Evolutionary conservation across 2,329 filamentous ascomycete species (phyloP), one percentile per base, ranked within the genome.

Genomic region (Metarhizium sp.): DNA sequence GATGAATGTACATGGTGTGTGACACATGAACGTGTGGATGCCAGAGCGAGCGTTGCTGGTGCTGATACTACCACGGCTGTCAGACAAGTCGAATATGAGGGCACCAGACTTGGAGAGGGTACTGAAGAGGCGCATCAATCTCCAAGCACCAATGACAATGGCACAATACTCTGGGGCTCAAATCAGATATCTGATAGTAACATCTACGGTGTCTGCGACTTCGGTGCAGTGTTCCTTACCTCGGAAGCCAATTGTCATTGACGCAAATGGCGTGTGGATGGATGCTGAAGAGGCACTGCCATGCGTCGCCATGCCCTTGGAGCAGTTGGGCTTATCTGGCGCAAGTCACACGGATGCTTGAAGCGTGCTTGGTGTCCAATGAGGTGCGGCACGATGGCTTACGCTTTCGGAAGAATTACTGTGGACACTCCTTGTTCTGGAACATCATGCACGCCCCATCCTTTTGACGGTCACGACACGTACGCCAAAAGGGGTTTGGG

Each of bases 281-380:
- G 40, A 7, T 43, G 42, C 6, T 18, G n/a, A 11, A 45, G 42
- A 45, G 10, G 16, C 40, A 45, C 18, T 16, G 38, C 13, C 38
- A 40, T 40, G 38, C 14, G 38, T 40, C 38, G 42, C 6, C 42
- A 45, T 20, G 42, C n/a, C 42, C 42, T 49, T 49, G 10, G 25
- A 11, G 16, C 46, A 53, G 47, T 49, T 40, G 49, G 53, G 51
- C 51, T 56, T 56, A 47, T 48, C 48, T 32, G 51, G 52, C 55
- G 42, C 55, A 54, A 42, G 55, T 54, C 55, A 54, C 25, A 51
- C 47, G 47, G 48, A 42, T 43, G 45, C 43, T 48, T 16, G 25
- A 8, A 53, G 10, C 3, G 14, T 14, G 29, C 42, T 46, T 36
- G 42, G 38, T 45, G 54, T 25, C 52, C 55, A 52, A 45, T 38